Conservation (phyloP, 2,329 filamentous ascomycete genomes). For the Rutstroemia sp. region DNA sequence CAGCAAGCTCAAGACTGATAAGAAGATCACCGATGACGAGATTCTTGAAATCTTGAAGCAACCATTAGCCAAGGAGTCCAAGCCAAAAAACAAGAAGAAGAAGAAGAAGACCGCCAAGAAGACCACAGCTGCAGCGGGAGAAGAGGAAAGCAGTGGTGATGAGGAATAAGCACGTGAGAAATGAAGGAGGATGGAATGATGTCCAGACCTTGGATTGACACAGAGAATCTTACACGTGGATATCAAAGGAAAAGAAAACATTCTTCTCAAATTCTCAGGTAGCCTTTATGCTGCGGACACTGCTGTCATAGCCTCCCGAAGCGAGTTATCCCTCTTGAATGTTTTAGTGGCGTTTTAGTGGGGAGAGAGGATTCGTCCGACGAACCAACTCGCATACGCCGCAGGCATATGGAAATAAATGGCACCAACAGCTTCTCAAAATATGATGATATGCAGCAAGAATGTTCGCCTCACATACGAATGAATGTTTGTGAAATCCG, state of each 20-base stretch:
- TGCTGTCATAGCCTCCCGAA: slow-evolving; percentile 5
- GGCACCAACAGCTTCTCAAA: neutral
- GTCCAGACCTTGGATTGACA: neutral
- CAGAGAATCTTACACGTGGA: neutral
- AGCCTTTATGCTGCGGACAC: slow-evolving; percentile 15
- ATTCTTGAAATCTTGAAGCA: slow-evolving; percentile 90
- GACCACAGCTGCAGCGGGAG: slow-evolving; percentile 28
- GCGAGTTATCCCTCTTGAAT: neutral
- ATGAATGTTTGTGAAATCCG: neutral
- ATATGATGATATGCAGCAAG: neutral
- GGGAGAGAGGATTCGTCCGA: neutral
- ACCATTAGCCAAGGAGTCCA: slow-evolving; percentile 78
- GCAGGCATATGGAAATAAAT: neutral
- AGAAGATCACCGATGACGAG: slow-evolving; percentile 97
- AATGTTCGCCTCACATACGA: neutral
- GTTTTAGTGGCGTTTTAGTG: neutral
- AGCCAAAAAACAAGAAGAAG: slow-evolving; percentile 92
- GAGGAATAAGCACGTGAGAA: slow-evolving; percentile 28
- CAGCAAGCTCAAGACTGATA: slow-evolving; percentile 82
- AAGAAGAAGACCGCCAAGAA: slow-evolving; percentile 48
- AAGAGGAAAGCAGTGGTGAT: slow-evolving; percentile 31
- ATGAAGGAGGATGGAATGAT: neutral
- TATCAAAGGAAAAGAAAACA: neutral
- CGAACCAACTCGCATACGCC: neutral
- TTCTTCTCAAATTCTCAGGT: neutral